Conservation (phyloP, 2,329 filamentous ascomycete species). For the Ophiostoma montium region DNA sequence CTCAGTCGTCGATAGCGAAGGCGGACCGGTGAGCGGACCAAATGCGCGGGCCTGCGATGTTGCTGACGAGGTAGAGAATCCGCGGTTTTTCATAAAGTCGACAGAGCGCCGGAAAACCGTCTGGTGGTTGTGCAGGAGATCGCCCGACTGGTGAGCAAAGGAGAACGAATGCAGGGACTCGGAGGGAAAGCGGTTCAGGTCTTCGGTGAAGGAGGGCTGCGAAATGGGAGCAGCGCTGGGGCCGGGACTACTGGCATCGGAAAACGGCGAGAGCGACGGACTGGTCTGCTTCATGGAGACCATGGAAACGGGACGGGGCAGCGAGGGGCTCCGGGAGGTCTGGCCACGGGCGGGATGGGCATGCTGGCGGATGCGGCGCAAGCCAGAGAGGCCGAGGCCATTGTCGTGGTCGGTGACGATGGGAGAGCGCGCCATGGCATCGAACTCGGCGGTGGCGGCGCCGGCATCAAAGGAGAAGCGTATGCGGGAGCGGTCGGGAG, state of each 20-base stretch:
- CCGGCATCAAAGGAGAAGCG: conserved; percentile 68
- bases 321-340: conserved; percentile 47
- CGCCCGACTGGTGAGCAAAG: conserved; percentile 89
- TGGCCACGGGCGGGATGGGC: conserved; percentile 46
- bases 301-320: conserved; percentile 59
- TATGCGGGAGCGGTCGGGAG: conserved; percentile 45
- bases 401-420: conserved; percentile 78
- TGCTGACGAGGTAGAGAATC: conserved; percentile 42
- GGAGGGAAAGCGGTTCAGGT: conserved; percentile 81
- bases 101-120: conserved; percentile 86
- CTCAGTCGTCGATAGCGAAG: conserved; percentile 39
- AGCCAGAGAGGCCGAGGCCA: conserved; percentile 69
- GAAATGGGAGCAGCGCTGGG: conserved; percentile 33
- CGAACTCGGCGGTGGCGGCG: conserved; percentile 45
- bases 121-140: conserved; percentile 79
- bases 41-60: not conserved
- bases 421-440: conserved; percentile 63
- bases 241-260: conserved; percentile 30
- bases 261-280: conserved; percentile 23
- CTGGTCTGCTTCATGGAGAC: conserved; percentile 46
- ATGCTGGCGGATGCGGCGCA: conserved; percentile 87
- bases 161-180: conserved; percentile 98
- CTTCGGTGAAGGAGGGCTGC: conserved; percentile 71
- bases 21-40: conserved; percentile 69
- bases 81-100: conserved; percentile 91